Conservation (phyloP, 768 basidiomycete genomes). For the Inosperma sp. region DNA sequence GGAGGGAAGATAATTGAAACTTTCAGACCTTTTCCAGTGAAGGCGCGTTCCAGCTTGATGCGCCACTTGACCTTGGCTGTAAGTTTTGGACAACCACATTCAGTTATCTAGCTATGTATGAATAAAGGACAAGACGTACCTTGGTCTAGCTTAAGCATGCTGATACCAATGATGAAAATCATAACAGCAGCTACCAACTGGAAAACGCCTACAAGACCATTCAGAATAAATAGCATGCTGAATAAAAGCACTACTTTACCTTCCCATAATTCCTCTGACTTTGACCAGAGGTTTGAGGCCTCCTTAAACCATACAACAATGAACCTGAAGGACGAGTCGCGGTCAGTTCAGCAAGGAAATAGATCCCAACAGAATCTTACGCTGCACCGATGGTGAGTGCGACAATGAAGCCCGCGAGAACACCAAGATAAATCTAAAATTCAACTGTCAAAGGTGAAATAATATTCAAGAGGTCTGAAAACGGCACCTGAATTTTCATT, state of each 20-base stretch:
- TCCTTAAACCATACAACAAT: slow-evolving; percentile 95
- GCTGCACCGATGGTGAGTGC: slow-evolving; percentile 84
- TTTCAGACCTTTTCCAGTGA: slow-evolving; percentile 52
- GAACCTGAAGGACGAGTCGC: slow-evolving; percentile 43
- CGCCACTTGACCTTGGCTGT: slow-evolving; percentile 90
- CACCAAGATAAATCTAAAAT: slow-evolving; percentile 69
- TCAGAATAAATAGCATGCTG: neutral
- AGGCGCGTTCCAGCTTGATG: slow-evolving; percentile 78
- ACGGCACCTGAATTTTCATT: slow-evolving; percentile 59
- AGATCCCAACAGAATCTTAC: slow-evolving; percentile 24
- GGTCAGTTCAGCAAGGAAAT: neutral
- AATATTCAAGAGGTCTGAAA: neutral
- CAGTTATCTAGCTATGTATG: neutral
- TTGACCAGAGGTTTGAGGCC: slow-evolving; percentile 76
- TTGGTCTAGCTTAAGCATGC: slow-evolving; percentile 93
- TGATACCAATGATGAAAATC: slow-evolving; percentile 91
- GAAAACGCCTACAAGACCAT: slow-evolving; percentile 52
- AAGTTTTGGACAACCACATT: neutral
- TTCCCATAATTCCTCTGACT: slow-evolving; percentile 91
- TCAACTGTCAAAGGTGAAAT: neutral
- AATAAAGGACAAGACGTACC: slow-evolving; percentile 26
- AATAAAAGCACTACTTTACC: slow-evolving; percentile 40
- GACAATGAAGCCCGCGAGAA: slow-evolving; percentile 66
- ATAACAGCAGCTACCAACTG: slow-evolving; percentile 67
- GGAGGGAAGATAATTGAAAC: no score